Conservation (phyloP, 208 protist species). For the Strigomonas oncopelti region DNA sequence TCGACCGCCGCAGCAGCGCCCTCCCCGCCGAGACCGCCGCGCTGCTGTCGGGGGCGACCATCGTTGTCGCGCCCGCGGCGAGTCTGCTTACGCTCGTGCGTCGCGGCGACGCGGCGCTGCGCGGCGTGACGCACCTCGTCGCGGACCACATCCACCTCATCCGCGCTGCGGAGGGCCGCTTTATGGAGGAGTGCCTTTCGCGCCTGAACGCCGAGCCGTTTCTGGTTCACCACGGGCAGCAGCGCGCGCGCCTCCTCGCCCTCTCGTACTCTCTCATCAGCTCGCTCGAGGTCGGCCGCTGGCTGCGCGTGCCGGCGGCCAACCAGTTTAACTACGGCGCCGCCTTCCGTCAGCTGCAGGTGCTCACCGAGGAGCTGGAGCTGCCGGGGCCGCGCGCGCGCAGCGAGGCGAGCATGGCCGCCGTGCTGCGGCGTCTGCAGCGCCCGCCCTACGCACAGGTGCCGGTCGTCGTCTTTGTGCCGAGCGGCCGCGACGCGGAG, state of each 20-base stretch:
- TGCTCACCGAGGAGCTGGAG: slow-evolving; percentile 61
- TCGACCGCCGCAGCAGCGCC: slow-evolving; percentile 16
- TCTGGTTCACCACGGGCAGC: slow-evolving; percentile 39
- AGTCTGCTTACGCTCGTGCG: slow-evolving; percentile 53
- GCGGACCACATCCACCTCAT: slow-evolving; percentile 82
- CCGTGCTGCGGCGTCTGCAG: slow-evolving; percentile 53
- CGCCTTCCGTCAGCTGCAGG: slow-evolving; percentile 67
- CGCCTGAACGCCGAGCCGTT: slow-evolving; percentile 64
- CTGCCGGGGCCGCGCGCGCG: slow-evolving; percentile 45
- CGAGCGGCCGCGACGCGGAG: slow-evolving; percentile 47
- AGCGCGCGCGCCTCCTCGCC: slow-evolving; percentile 67
- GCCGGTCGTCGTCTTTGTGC: slow-evolving; percentile 72
- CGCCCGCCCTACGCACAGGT: slow-evolving; percentile 44
- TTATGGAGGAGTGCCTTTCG: slow-evolving; percentile 82
- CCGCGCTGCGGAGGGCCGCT: slow-evolving; percentile 64
- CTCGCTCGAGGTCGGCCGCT: slow-evolving; percentile 73
- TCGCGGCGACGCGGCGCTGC: slow-evolving; percentile 30
- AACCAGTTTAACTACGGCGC: slow-evolving; percentile 79
- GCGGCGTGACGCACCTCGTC: slow-evolving; percentile 72
- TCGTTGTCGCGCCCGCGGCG: slow-evolving; percentile 60
- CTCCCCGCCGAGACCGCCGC: slow-evolving; percentile 13
- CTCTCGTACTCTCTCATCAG: slow-evolving; percentile 87
- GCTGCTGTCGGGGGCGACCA: slow-evolving; percentile 25
- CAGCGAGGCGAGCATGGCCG: slow-evolving; percentile 58
- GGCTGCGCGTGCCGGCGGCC: slow-evolving; percentile 58